Evolutionary conservation across 495 filamentous ascomycete genomes (phyloP), one percentile per base, ranked within the genome.

Genomic region (Penicillium salamii): DNA sequence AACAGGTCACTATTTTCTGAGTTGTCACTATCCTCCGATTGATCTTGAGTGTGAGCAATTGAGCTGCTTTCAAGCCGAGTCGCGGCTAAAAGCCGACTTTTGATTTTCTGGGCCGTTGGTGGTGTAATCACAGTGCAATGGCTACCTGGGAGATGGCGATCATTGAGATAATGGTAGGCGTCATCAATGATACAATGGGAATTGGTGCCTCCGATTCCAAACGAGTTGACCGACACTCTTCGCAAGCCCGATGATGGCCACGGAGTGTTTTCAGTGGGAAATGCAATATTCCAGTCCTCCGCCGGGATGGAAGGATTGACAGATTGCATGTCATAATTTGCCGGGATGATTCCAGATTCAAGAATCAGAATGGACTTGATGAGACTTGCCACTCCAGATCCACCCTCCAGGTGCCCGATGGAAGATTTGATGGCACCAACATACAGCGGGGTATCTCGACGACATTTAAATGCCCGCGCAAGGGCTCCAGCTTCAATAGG

Each of bases 201-300:
- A 53, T 87, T 87, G 12, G 77, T 73, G 19, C 84, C 84, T 11
- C 84, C 84, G 52, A 83, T 85, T 0, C 84, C 83, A 43, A 84
- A 85, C 0, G 75, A 80, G 20, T 73, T 73, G n/a, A 73, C 56
- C 29, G 78, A 83, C 0, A 71, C 77, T 29, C 83, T 70, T 13
- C 77, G 77, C 0, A 78, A 69, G 2, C 57, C 57, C 1, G 37
- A 1, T 1, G 53, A 49, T 17, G 57, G 57, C 57, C 57, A 61
- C 5, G 50, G 43, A 2, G 41, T 57, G 14, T 33, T 52, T 14
- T 54, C 20, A 1, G 48, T 52, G 0, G 54, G 54, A 17, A 63
- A 63, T 1, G 42, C 36, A 11, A 63, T 50, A 7, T 53, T 42
- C 53, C 51, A 58, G 5, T 60, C 53, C 1, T 5, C 18, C 5